Evolutionary conservation across 2,329 filamentous ascomycete genomes (phyloP).

Genomic region (Fusarium sp.): DNA sequence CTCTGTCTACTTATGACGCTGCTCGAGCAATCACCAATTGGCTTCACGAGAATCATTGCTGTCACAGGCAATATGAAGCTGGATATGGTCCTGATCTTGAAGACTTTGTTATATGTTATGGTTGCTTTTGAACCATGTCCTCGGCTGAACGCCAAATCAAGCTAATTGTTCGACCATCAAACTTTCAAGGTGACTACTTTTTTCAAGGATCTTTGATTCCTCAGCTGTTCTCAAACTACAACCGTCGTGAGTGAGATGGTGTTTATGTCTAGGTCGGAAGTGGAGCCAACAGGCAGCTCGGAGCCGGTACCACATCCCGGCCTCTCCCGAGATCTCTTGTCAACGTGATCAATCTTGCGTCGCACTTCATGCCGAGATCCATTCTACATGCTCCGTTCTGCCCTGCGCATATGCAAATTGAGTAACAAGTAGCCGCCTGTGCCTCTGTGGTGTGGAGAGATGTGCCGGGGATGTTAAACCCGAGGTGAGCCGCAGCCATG

Average conservation of each 20-base stretch:
- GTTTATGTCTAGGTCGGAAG: not conserved
- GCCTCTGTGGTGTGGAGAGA: not conserved
- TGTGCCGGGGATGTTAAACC: not conserved
- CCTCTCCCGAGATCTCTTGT: constrained; percentile 22
- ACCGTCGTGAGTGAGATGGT: constrained; percentile 7
- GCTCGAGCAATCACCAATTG: not conserved
- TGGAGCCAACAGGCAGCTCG: constrained; percentile 14
- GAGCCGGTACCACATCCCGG: constrained; percentile 27
- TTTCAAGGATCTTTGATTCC: not conserved
- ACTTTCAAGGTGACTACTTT: not conserved
- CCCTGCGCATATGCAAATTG: not conserved
- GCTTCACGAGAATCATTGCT: not conserved
- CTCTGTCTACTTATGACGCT: not conserved
- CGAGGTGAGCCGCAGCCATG: constrained; percentile 24
- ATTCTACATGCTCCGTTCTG: not conserved
- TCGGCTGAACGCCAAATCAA: not conserved
- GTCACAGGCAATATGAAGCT: not conserved
- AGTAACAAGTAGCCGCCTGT: not conserved
- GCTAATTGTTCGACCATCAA: constrained; percentile 6
- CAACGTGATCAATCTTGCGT: constrained; percentile 24
- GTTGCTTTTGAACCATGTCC: not conserved
- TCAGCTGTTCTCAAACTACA: not conserved
- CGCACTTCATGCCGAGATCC: constrained; percentile 16
- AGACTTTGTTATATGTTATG: not conserved
- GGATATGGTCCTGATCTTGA: not conserved